Percentiles rank a stretch among this genome's conserved stretches.
Conservation (phyloP, 331 rosid species). For the Rhamnella rubrinervis region DNA sequence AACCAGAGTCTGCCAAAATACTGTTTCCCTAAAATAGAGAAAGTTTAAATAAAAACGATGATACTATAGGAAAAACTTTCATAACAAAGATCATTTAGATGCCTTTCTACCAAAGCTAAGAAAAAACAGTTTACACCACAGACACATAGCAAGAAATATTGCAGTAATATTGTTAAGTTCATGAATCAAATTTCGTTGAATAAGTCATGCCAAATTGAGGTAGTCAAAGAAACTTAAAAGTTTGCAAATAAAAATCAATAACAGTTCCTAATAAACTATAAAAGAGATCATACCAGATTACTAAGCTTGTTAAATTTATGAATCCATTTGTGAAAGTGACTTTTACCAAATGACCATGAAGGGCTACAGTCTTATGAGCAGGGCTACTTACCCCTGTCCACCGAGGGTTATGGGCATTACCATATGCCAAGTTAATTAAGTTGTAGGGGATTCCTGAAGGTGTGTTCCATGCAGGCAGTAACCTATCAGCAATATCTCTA, state of each 20-base stretch:
- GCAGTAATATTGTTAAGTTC: neutral
- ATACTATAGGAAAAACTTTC: neutral
- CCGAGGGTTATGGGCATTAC: slow-evolving; percentile 19
- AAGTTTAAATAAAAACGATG: neutral
- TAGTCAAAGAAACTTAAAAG: neutral
- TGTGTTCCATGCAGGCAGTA: slow-evolving; percentile 29
- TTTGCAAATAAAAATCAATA: neutral
- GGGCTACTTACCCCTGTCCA: slow-evolving; percentile 23
- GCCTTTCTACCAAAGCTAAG: neutral
- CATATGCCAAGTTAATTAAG: slow-evolving; percentile 22
- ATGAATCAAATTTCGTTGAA: neutral
- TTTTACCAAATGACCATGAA: too few species aligned
- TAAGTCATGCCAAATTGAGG: neutral
- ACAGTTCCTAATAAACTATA: neutral
- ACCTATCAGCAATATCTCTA: slow-evolving; percentile 27
- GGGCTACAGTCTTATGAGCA: too few species aligned
- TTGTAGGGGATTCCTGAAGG: slow-evolving; percentile 26
- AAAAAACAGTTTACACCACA: neutral
- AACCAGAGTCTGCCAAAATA: slow-evolving; percentile 25
- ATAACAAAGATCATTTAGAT: neutral
- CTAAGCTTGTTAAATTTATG: too few species aligned
- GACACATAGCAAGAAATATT: too few species aligned
- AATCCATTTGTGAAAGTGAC: too few species aligned
- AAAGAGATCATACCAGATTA: too few species aligned
- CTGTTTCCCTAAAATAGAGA: slow-evolving; percentile 16